phyloP scores from a whole-genome alignment of 495 filamentous ascomycete genomes.

The Cercophora scortea region DNA sequence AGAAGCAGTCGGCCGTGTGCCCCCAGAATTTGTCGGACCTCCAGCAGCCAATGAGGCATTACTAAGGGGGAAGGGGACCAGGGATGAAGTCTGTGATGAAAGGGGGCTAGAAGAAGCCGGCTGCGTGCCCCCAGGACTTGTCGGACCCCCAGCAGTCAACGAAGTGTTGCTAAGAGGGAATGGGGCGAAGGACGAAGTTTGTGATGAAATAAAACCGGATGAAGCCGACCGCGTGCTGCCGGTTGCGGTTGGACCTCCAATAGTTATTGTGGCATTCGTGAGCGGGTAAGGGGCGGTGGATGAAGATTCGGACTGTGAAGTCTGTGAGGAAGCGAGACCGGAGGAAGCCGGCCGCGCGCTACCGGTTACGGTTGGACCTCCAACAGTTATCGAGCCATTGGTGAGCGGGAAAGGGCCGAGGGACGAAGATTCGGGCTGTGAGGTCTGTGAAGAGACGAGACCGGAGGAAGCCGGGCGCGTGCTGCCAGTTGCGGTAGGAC shows the following conservation, averaged over 20 bases:
- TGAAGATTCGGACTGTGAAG: background rate
- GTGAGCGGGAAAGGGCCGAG: constrained; percentile 3
- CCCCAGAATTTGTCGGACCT: background rate
- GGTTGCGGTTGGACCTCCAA: background rate
- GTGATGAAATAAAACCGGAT: background rate
- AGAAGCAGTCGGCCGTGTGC: background rate
- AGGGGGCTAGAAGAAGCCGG: background rate
- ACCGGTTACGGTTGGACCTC: background rate
- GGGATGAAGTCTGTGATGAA: background rate
- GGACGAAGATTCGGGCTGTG: too few relatives aligned
- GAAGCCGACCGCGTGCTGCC: background rate
- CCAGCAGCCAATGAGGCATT: background rate
- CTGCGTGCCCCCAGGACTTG: background rate
- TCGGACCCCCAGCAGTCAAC: background rate
- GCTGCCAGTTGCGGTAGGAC: too few relatives aligned
- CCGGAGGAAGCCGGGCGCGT: too few relatives aligned
- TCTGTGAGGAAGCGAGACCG: background rate
- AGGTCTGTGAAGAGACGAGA: too few relatives aligned
- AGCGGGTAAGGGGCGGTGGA: constrained; percentile 9
- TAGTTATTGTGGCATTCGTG: background rate
- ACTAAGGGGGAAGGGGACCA: constrained; percentile 7
- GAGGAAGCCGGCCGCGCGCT: too few relatives aligned
- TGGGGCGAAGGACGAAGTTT: background rate
- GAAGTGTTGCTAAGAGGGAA: constrained; percentile 17
- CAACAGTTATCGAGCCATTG: background rate